These are phyloP conservation scores for Globisporangium sylvaticum DNA, from an alignment of 352 stramenopile genomes.

Conservation along the genomic window DNA sequence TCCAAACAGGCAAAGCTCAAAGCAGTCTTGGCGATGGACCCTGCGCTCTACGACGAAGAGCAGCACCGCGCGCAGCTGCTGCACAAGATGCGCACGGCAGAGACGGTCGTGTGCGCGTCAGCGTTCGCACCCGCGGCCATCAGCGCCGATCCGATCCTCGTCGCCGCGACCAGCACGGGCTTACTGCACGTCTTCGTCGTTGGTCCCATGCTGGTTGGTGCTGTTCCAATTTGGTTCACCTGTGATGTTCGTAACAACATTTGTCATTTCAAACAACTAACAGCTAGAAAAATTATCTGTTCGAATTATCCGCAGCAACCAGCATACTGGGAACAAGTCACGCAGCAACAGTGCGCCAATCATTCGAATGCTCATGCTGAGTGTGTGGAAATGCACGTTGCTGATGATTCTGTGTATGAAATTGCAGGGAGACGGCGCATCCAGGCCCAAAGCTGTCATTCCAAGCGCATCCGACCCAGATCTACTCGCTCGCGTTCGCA, in stretches of 20 bases:
- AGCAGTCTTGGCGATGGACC: slow-evolving; percentile 32
- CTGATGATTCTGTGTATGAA: background rate
- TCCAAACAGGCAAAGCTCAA: background rate
- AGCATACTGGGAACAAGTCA: slow-evolving; percentile 47
- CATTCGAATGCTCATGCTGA: slow-evolving; percentile 3
- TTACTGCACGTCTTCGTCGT: slow-evolving; percentile 58
- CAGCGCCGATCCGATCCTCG: slow-evolving; percentile 35
- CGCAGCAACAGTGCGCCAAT: slow-evolving; percentile 26
- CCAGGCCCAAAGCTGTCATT: slow-evolving; percentile 54
- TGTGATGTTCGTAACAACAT: background rate
- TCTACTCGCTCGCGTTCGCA: slow-evolving; percentile 71
- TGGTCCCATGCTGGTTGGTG: slow-evolving; percentile 26
- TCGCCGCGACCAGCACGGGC: slow-evolving; percentile 66
- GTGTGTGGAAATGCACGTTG: too few relatives aligned
- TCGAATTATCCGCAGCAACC: slow-evolving; percentile 7
- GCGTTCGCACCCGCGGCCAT: slow-evolving; percentile 38
- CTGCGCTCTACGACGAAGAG: slow-evolving; percentile 53
- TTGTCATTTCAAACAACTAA: too few relatives aligned
- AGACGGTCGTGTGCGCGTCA: slow-evolving; percentile 52
- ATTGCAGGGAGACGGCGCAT: slow-evolving; percentile 28
- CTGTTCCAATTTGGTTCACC: background rate
- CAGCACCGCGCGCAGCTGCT: slow-evolving; percentile 44
- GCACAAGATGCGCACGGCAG: slow-evolving; percentile 45
- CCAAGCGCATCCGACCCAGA: slow-evolving; percentile 64
- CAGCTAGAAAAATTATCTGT: too few relatives aligned